Base-by-base conservation (phyloP, 768 basidiomycete genomes). In the Termitomyces sp. region DNA sequence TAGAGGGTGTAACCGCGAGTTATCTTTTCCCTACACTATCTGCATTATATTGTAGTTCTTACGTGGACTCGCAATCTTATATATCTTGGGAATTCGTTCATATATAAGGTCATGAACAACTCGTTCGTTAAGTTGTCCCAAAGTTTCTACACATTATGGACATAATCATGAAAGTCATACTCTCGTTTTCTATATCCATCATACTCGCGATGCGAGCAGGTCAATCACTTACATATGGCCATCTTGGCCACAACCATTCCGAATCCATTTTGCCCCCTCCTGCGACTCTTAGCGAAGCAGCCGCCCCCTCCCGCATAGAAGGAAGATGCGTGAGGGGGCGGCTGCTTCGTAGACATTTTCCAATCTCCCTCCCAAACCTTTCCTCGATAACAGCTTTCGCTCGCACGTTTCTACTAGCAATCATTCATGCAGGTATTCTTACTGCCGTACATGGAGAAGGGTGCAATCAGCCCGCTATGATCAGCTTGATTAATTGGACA, bases 91-190 rank as follows among this genome's bases (percentile, higher is more conserved):
- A 40, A 38, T 26, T 40, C 36, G 32, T 14, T 14, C 35, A 18
- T 55, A 55, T 55, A 47, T 55, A 47, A 47, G 24, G 26, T 47
- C 45, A 55, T 33, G 41, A 54, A 13, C 41, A 16, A 16, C 16
- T 9, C 1, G 32, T 43, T 22, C 30, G 14, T 54, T n/a, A 18
- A 32, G 20, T 40, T n/a, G 36, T 28, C 49, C 30, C 51, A 5
- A 22, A 52, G 32, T n/a, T 52, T 35, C 43, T 57, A 51, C 43
- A 52, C 48, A 30, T 24, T 6, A 52, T 57, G 56, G 50, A 57
- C 56, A 45, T 20, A 9, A 32, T 43, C 33, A 30, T 52, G 7
- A 14, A 33, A 52, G 18, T 14, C 50, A 7, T 52, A 51, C 41
- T 52, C 11, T 36, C 43, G 0, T 46, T 43, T 45, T 10, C 18